A percentile compares a stretch with the other conserved stretches of the same genome.
Evolutionary conservation across 768 basidiomycete genomes (phyloP).

Genomic region (Erythrobasidium yunnanense): DNA sequence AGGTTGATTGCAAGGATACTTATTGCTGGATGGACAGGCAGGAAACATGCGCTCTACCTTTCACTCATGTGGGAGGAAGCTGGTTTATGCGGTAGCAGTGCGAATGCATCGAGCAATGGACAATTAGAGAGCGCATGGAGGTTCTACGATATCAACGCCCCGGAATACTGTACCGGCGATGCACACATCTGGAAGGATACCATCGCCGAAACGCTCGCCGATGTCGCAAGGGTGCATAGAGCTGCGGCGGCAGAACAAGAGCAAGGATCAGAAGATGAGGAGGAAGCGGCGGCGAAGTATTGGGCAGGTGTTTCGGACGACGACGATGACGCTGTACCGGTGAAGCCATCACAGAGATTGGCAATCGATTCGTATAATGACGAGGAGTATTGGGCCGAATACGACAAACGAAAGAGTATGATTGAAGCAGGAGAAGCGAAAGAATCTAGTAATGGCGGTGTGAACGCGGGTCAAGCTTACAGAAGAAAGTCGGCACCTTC

Average conservation of each 20-base stretch:
- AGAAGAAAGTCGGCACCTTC: too few relatives aligned
- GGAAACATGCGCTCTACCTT: neutral
- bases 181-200: neutral
- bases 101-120: too few relatives aligned
- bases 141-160: conserved; percentile 12
- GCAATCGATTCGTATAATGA: too few relatives aligned
- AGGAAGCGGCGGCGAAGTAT: neutral
- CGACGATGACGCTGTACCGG: too few relatives aligned
- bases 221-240: neutral
- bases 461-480: too few relatives aligned
- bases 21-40: neutral
- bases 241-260: neutral
- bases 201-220: neutral
- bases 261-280: neutral
- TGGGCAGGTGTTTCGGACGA: conserved; percentile 2
- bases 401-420: too few relatives aligned
- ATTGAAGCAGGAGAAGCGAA: too few relatives aligned
- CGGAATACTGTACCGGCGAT: neutral
- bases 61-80: neutral
- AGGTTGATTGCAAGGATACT: conserved; percentile 6
- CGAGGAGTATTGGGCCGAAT: too few relatives aligned
- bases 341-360: too few relatives aligned
- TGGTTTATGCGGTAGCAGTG: neutral
- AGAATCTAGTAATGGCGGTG: too few relatives aligned
- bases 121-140: conserved; percentile 8